Base-by-base conservation (phyloP, 805 yeast species). In the Myxozyma geophila region DNA sequence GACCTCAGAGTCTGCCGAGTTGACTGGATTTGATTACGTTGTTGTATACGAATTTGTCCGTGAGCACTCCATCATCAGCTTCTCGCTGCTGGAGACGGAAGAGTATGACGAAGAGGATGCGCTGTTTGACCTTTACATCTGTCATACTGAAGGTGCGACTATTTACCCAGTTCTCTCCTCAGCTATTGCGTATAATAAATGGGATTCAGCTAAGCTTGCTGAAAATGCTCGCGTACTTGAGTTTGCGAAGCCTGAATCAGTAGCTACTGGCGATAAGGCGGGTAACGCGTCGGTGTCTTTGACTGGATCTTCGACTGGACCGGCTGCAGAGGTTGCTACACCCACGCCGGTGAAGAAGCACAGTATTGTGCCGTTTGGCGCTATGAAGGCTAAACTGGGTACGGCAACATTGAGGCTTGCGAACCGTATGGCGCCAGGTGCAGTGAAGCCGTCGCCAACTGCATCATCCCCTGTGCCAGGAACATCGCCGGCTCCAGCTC, bases 61-160 rank as follows among this genome's bases (percentile, higher is more conserved):
- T 3, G 64, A 56, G 12, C 52, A 36, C 28, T 8, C 37, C 17
- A 43, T 66, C 28, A 46, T 62, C 37, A 59, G 68, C 35, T 59
- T 63, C 41, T 33, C 59, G 19, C 49, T 66, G 5, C 54, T 56
- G 12, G 69, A 66, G 19, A n/a, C 50, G 17, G 55, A 54, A 2
- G 48, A 36, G 17, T 61, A 48, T 15, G 55, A 47, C 10, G 50
- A 49, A 15, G 55, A 49, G 3, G 62, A 55, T 28, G 66, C 59
- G 43, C 28, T 66, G 10, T 36, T 63, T 47, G 69, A 66, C 44
- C 51, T 66, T 13, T 66, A 66, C 44, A 56, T 63, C 39, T 56
- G 61, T 46, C 58, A 59, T 47, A 43, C 46, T 19, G 55, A 44
- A 4, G 69, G 69, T 15, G 69, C 69, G 23, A 64, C 62, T 2